Percentiles rank a stretch among this genome's conserved stretches.
Evolutionary conservation across 352 stramenopile species (phyloP).

Genomic region (Globisporangium middletonii): DNA sequence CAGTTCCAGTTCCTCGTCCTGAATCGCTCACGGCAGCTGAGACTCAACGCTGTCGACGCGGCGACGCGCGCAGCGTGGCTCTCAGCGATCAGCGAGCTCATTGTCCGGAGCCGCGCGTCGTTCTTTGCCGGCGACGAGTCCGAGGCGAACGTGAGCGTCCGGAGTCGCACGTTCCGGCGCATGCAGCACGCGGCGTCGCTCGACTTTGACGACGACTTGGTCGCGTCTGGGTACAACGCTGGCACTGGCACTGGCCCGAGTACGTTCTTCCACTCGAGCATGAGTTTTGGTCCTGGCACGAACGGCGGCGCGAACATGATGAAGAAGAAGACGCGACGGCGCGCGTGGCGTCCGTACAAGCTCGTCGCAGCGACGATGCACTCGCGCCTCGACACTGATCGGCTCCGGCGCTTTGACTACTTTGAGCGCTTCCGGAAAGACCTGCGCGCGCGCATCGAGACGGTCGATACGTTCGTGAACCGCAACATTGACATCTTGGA

Average conservation of each 20-base stretch:
- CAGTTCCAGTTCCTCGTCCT: constrained; percentile 84
- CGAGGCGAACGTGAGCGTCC: constrained; percentile 35
- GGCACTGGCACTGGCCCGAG: neutral
- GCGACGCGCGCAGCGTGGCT: constrained; percentile 58
- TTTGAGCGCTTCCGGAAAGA: constrained; percentile 39
- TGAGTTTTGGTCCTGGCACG: constrained; percentile 4
- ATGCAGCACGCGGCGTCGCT: constrained; percentile 49
- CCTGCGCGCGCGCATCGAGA: constrained; percentile 33
- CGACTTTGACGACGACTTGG: constrained; percentile 42
- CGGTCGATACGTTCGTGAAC: constrained; percentile 37
- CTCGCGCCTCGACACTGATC: constrained; percentile 34
- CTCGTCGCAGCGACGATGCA: constrained; percentile 77
- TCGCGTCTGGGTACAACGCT: neutral
- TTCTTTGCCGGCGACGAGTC: constrained; percentile 75
- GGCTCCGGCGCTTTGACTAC: constrained; percentile 38
- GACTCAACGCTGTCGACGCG: constrained; percentile 66
- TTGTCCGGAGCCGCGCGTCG: constrained; percentile 67
- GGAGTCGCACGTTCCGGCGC: constrained; percentile 39
- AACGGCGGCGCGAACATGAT: constrained; percentile 1
- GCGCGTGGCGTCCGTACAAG: constrained; percentile 69
- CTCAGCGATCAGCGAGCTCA: constrained; percentile 72
- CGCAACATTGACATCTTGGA: constrained; percentile 68
- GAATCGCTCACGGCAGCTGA: constrained; percentile 55
- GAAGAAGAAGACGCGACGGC: constrained; percentile 19
- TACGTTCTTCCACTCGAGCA: too few relatives aligned